Evolutionary conservation across 1,284 basidiomycete species (phyloP).

Genomic region (Sutorius eximius): DNA sequence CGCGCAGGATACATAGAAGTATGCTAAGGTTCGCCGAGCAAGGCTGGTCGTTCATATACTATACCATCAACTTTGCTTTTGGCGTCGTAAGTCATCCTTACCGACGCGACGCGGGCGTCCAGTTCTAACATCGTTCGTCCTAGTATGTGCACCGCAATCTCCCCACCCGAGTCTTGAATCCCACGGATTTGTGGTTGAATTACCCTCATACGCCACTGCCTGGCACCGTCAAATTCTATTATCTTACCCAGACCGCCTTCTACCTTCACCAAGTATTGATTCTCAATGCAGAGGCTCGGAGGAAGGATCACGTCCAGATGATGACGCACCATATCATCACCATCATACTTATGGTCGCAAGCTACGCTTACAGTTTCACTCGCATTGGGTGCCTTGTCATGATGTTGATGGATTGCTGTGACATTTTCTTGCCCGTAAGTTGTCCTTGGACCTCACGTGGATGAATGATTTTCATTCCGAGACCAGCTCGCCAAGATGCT

Average conservation of each 20-base stretch:
- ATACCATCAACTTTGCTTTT: conserved; percentile 69
- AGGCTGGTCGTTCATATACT: conserved; percentile 88
- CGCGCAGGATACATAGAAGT: conserved; percentile 62
- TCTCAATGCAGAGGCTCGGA: conserved; percentile 88
- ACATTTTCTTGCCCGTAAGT: conserved; percentile 89
- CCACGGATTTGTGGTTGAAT: conserved; percentile 71
- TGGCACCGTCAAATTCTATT: conserved; percentile 85
- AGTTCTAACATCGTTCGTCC: conserved; percentile 7
- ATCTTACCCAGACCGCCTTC: conserved; percentile 89
- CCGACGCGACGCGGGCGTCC: background rate
- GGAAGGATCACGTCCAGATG: conserved; percentile 96
- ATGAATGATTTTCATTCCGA: conserved; percentile 5
- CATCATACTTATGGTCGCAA: conserved; percentile 71
- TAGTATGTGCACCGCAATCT: conserved; percentile 81
- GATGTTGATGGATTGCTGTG: conserved; percentile 91
- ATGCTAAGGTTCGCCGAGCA: conserved; percentile 92
- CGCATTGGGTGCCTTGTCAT: conserved; percentile 87
- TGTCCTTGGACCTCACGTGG: background rate
- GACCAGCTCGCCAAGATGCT: conserved; percentile 88
- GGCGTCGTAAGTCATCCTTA: conserved; percentile 72
- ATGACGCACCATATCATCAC: conserved; percentile 94
- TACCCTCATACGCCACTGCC: conserved; percentile 85
- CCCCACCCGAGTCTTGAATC: conserved; percentile 67
- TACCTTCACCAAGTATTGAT: conserved; percentile 92
- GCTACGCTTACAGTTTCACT: conserved; percentile 85